phyloP scores from a whole-genome alignment of 352 stramenopile genomes.

The Phytophthora brassicae region DNA sequence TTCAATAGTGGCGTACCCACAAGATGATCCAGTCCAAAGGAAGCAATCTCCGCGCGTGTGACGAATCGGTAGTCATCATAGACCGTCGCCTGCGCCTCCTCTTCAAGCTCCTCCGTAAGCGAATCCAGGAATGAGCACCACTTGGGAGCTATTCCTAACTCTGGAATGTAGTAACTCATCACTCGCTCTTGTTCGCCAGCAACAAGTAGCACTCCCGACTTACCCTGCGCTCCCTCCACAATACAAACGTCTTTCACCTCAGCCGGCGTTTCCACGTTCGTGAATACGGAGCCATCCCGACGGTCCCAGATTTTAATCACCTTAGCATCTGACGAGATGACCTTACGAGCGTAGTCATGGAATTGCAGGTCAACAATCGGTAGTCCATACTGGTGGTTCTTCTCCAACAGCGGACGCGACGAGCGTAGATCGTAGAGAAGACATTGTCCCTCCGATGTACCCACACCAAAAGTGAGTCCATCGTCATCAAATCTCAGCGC shows the following conservation, averaged over 20 bases:
- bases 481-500: slow-evolving; percentile 94
- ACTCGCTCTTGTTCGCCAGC: slow-evolving; percentile 96
- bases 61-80: slow-evolving; percentile 99
- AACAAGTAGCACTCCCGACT: slow-evolving; percentile 96
- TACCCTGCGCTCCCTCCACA: slow-evolving; percentile 85
- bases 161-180: slow-evolving; percentile 98
- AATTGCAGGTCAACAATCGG: slow-evolving; percentile 96
- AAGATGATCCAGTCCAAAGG: slow-evolving; percentile 97
- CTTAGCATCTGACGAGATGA: slow-evolving; percentile 96
- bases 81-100: slow-evolving; percentile 92
- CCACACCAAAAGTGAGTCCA: slow-evolving; percentile 94
- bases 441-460: slow-evolving; percentile 93
- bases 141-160: slow-evolving; percentile 96
- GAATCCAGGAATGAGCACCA: slow-evolving; percentile 99
- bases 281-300: slow-evolving; percentile 88
- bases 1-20: slow-evolving; percentile 96
- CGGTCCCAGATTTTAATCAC: slow-evolving; percentile 98
- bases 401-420: slow-evolving; percentile 92
- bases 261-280: slow-evolving; percentile 96
- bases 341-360: slow-evolving; percentile 83
- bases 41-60: slow-evolving; percentile 92
- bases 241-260: slow-evolving; percentile 97
- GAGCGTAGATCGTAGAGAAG: slow-evolving; percentile 97
- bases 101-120: slow-evolving; percentile 99
- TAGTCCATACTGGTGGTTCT: slow-evolving; percentile 97